phyloP scores from a whole-genome alignment of 2,329 filamentous ascomycete species.

The Neopestalotiopsis sp. region DNA sequence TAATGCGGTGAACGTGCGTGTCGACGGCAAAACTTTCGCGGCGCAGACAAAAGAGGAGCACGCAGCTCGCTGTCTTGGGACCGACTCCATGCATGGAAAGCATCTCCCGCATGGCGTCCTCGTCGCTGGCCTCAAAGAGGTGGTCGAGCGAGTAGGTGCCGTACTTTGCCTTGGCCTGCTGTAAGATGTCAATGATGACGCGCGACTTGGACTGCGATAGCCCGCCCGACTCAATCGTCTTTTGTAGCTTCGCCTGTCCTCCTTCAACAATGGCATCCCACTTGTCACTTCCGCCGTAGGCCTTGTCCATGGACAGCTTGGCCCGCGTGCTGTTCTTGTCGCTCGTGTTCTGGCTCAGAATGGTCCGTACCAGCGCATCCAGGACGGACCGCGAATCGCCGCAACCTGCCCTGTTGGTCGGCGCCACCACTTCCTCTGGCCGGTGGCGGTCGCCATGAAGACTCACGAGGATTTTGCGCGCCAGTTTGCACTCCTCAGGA shows the following conservation, averaged over 20 bases:
- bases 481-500: constrained; percentile 68
- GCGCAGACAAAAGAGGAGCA: constrained; percentile 55
- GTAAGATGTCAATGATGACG: constrained; percentile 71
- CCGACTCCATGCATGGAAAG: constrained; percentile 56
- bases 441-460: constrained; percentile 68
- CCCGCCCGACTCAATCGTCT: constrained; percentile 74
- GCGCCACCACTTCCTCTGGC: constrained; percentile 62
- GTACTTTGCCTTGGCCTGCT: constrained; percentile 59
- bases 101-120: constrained; percentile 55
- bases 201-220: constrained; percentile 75
- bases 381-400: constrained; percentile 55
- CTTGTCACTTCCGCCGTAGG: constrained; percentile 47
- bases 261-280: constrained; percentile 48
- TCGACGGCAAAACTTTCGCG: constrained; percentile 57
- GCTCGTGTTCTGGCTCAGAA: constrained; percentile 59
- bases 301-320: constrained; percentile 50
- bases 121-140: constrained; percentile 46
- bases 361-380: constrained; percentile 56
- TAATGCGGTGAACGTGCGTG: constrained; percentile 56
- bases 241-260: constrained; percentile 45
- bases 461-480: constrained; percentile 67
- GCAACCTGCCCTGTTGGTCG: constrained; percentile 68
- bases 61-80: constrained; percentile 59
- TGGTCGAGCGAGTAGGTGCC: constrained; percentile 54
- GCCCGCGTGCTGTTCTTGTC: constrained; percentile 64